These are phyloP conservation scores for Fusarium pseudograminearum DNA, from an alignment of 2,329 filamentous ascomycete genomes.

Conservation along the genomic window DNA sequence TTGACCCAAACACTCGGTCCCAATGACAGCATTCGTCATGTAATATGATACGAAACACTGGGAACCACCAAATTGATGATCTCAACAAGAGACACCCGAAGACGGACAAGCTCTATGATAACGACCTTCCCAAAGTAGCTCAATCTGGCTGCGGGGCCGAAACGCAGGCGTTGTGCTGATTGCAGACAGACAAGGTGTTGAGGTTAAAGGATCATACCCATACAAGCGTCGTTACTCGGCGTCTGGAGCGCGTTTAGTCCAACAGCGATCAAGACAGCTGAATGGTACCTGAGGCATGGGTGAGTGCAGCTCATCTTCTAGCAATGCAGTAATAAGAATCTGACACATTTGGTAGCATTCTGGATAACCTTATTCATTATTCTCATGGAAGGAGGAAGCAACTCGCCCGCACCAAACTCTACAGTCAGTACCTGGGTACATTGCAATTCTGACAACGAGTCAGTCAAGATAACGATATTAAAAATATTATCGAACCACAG, in stretches of 20 bases:
- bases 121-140: conserved; percentile 44
- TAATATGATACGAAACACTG: background rate
- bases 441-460: conserved; percentile 1
- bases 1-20: conserved; percentile 21
- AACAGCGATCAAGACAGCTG: conserved; percentile 15
- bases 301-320: conserved; percentile 5
- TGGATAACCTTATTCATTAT: conserved; percentile 15
- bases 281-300: conserved; percentile 6
- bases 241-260: conserved; percentile 21
- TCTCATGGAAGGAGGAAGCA: conserved; percentile 8
- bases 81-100: background rate
- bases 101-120: conserved; percentile 19
- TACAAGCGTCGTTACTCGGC: conserved; percentile 26
- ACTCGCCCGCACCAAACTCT: background rate
- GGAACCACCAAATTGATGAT: conserved; percentile 11
- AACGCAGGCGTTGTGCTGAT: conserved; percentile 11
- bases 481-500: background rate
- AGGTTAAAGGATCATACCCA: conserved; percentile 8
- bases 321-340: conserved; percentile 17
- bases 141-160: conserved; percentile 33
- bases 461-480: background rate
- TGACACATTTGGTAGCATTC: conserved; percentile 29
- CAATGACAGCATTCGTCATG: conserved; percentile 14
- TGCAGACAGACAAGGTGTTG: conserved; percentile 24
- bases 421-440: background rate